phyloP scores from a whole-genome alignment of 1,139 yeast genomes.

The Kurtzmaniella natalensis region DNA sequence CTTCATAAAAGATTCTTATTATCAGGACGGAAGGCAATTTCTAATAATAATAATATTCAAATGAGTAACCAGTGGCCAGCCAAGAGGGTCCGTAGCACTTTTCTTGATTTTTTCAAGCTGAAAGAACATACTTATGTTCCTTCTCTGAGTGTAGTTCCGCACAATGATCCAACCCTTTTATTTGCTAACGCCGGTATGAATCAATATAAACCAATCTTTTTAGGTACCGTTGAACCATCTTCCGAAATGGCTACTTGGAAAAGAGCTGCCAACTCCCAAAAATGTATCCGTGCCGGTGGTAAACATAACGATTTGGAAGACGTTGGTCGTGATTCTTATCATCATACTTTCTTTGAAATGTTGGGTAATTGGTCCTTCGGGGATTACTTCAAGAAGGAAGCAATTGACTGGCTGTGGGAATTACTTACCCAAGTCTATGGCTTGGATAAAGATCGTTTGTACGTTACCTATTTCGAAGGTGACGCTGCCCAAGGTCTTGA shows the following conservation, averaged over 20 bases:
- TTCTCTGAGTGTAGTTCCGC: slow-evolving; percentile 93
- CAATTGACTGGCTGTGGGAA: slow-evolving; percentile 87
- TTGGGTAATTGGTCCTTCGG: slow-evolving; percentile 99
- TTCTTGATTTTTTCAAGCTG: slow-evolving; percentile 70
- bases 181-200: slow-evolving; percentile 99
- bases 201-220: slow-evolving; percentile 93
- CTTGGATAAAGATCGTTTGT: slow-evolving; percentile 70
- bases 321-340: slow-evolving; percentile 96
- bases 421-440: slow-evolving; percentile 80
- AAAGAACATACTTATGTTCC: slow-evolving; percentile 74
- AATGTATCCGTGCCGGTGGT: slow-evolving; percentile 99
- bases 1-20: background rate
- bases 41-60: too few species aligned
- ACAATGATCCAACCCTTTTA: slow-evolving; percentile 91
- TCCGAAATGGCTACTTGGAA: slow-evolving; percentile 79
- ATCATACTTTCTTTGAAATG: slow-evolving; percentile 98
- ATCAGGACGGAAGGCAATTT: too few species aligned
- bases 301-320: slow-evolving; percentile 98
- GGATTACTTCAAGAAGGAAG: slow-evolving; percentile 94
- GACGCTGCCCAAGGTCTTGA: slow-evolving; percentile 78
- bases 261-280: slow-evolving; percentile 92
- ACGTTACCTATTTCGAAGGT: slow-evolving; percentile 96
- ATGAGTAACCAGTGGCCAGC: slow-evolving; percentile 58
- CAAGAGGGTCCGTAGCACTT: slow-evolving; percentile 77
- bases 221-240: slow-evolving; percentile 95